Evolutionary conservation across 2,329 filamentous ascomycete species (phyloP).

Genomic region (Botrytis aclada): DNA sequence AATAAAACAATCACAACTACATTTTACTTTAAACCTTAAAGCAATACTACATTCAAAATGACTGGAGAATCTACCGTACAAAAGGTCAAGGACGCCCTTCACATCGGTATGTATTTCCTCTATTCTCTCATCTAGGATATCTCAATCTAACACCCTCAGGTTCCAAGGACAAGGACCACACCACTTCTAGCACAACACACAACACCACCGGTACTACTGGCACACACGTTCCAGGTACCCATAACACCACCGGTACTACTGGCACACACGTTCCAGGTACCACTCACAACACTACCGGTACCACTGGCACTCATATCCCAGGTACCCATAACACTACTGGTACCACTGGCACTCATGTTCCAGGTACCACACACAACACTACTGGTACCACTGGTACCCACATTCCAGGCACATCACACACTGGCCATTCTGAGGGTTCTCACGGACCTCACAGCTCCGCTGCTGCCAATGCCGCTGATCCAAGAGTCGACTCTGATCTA

Average conservation of each 20-base stretch:
- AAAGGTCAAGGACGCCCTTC: constrained; percentile 48
- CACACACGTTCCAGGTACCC: no score
- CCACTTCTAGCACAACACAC: neutral
- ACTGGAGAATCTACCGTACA: constrained; percentile 41
- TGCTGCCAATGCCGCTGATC: constrained; percentile 41
- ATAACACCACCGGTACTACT: no score
- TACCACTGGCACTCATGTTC: neutral
- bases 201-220: neutral
- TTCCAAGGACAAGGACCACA: neutral
- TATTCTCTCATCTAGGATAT: neutral
- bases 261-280: neutral
- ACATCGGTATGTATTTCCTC: constrained; percentile 14
- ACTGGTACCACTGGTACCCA: neutral
- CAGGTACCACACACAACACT: constrained; percentile 6
- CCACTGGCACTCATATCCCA: neutral
- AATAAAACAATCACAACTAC: neutral
- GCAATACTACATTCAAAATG: constrained; percentile 40
- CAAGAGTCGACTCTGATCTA: constrained; percentile 40
- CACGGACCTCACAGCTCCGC: constrained; percentile 36
- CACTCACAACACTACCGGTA: neutral
- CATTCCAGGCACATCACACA: constrained; percentile 20
- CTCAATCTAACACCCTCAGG: neutral
- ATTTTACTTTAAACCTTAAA: constrained; percentile 4
- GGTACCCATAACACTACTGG: constrained; percentile 3
- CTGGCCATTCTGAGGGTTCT: constrained; percentile 26